Percentiles rank a stretch among this genome's conserved stretches.
phyloP scores from a whole-genome alignment of 139 green algal species.

The Micromonas commoda region DNA sequence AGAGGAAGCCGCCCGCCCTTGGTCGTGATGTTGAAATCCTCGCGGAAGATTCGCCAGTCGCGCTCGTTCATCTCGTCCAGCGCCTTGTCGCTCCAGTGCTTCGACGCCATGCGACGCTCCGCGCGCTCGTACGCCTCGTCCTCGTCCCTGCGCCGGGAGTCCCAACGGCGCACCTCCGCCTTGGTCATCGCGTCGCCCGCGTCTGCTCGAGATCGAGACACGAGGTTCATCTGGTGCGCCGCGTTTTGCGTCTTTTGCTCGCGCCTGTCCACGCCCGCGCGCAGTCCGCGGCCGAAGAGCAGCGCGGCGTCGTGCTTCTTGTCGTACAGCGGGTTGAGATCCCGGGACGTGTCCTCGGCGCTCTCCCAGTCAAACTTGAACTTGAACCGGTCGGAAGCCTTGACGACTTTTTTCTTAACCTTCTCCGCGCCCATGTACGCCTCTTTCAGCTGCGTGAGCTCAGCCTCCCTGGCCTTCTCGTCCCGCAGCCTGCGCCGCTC shows the following conservation, averaged over 20 bases:
- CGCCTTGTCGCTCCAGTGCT: slow-evolving; percentile 89
- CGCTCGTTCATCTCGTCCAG: slow-evolving; percentile 65
- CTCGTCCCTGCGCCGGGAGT: slow-evolving; percentile 45
- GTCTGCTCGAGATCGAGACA: not conserved
- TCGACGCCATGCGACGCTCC: slow-evolving; percentile 54
- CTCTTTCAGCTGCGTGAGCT: slow-evolving; percentile 83
- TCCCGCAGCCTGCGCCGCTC: not conserved
- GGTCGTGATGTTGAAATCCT: slow-evolving; percentile 90
- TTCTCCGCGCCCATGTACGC: slow-evolving; percentile 81
- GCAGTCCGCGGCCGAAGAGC: slow-evolving; percentile 88
- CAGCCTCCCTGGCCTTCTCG: slow-evolving; percentile 69
- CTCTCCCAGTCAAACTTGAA: slow-evolving; percentile 98
- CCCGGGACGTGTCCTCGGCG: slow-evolving; percentile 82
- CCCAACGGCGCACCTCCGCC: slow-evolving; percentile 50
- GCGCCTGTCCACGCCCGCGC: slow-evolving; percentile 81
- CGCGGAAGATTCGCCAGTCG: slow-evolving; percentile 99
- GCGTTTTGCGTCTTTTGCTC: slow-evolving; percentile 81
- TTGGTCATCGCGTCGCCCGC: slow-evolving; percentile 1
- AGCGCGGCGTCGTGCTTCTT: slow-evolving; percentile 66
- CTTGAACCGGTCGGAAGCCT: slow-evolving; percentile 80
- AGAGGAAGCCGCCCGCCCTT: slow-evolving; percentile 37
- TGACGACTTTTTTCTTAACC: slow-evolving; percentile 66
- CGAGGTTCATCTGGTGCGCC: slow-evolving; percentile 2
- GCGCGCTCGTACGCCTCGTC: slow-evolving; percentile 68
- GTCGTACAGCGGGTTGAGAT: slow-evolving; percentile 86